Evolutionary conservation across 257 asterid species (phyloP).

Genomic region (Datura wrightii): DNA sequence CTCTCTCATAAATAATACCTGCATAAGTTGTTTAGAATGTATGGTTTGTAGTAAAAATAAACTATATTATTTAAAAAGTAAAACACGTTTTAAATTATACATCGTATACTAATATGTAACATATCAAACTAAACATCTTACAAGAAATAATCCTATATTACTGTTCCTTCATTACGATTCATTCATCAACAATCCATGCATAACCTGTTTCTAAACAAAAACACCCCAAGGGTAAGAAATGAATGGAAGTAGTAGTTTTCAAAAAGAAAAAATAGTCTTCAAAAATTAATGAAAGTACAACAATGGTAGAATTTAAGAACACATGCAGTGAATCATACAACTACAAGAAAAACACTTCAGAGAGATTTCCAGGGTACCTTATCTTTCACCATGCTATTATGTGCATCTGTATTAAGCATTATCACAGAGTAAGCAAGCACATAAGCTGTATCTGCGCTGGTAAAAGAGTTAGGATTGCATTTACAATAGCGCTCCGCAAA

Average conservation of each 20-base stretch:
- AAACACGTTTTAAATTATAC: not conserved
- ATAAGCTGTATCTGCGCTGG: slow-evolving; percentile 98
- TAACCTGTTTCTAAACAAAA: not conserved
- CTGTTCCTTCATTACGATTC: not conserved
- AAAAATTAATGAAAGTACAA: not conserved
- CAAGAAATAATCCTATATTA: slow-evolving; percentile 18
- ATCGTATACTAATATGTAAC: not conserved
- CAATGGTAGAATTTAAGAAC: not conserved
- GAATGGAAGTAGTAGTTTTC: not conserved
- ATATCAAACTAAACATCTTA: not conserved
- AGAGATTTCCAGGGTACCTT: slow-evolving; percentile 64
- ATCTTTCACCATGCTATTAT: slow-evolving; percentile 95
- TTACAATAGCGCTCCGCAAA: slow-evolving; percentile 99
- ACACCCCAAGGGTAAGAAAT: not conserved
- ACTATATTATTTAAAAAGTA: not conserved
- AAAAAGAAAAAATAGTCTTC: not conserved
- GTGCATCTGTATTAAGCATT: slow-evolving; percentile 99
- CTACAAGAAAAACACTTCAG: not conserved
- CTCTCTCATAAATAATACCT: not conserved
- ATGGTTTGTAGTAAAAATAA: not conserved
- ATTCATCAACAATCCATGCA: not conserved
- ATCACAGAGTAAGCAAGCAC: slow-evolving; percentile 98
- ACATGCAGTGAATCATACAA: slow-evolving; percentile 23
- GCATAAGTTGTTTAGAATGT: not conserved
- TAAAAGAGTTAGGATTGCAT: slow-evolving; percentile 88